Evolutionary conservation across 805 yeast species (phyloP), one percentile per base, ranked within the genome.

Genomic region (Wickerhamomyces chambardii): DNA sequence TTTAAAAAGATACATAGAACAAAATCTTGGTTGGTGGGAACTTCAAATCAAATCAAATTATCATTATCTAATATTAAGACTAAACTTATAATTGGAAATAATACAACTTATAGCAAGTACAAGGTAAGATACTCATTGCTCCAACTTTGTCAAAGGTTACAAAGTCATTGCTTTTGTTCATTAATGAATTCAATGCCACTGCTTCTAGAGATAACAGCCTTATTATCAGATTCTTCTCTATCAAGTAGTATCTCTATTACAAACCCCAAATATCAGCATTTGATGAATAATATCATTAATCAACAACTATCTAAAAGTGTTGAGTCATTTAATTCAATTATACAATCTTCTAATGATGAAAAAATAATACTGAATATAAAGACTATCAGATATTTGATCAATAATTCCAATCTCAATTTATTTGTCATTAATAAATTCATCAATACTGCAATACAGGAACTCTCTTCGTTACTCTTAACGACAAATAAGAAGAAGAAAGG

Each of bases 11-110:
- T 45, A 4, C 68, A 63, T 41, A 57, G 83, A 46, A 65, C 72
- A 5, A 58, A 58, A 6, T 44, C 66, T 14, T 78, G 85, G 85
- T 48, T 75, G n/a, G 58, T 50, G 12, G 76, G 69, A 1, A 74
- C 82, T 0, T 53, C 69, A 5, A 45, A 53, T 15, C 84, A 78
- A 45, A 57, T 76, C 3, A 57, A 59, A 32, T 51, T 64, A 15
- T 73, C 79, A 0, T 38, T 78, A 6, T 24, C 28, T 6, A 45
- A 41, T 31, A 39, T 47, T 30, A 48, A 43, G 19, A 6, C 5
- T 11, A 24, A 24, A 24, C 14, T 50, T 14, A 45, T 42, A n/a
- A n/a, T n/a, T n/a, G n/a, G n/a, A n/a, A n/a, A n/a, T n/a, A n/a
- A n/a, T n/a, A n/a, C n/a, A n/a, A n/a, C n/a, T n/a, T n/a, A n/a